Evolutionary conservation across 768 basidiomycete genomes (phyloP).

Genomic region (Pholiota conissans): DNA sequence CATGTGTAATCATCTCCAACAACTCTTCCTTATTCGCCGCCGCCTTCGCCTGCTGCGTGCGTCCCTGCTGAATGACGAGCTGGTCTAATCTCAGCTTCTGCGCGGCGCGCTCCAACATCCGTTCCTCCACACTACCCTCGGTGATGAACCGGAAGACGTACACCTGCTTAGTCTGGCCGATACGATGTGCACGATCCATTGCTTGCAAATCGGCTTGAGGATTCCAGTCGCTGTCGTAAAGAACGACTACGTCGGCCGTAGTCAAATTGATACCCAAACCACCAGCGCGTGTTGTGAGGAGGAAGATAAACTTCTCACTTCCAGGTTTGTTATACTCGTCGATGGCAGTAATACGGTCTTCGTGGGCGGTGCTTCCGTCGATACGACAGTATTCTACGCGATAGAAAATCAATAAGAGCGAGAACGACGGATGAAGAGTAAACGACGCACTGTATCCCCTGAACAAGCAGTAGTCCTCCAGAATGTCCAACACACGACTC

Average conservation of each 20-base stretch:
- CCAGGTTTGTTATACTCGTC: conserved; percentile 97
- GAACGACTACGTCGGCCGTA: conserved; percentile 89
- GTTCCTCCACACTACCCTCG: conserved; percentile 93
- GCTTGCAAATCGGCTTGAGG: conserved; percentile 99
- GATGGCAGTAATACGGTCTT: conserved; percentile 92
- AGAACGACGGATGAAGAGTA: not conserved
- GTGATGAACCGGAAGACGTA: conserved; percentile 98
- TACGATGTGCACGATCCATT: conserved; percentile 97
- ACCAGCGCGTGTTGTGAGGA: conserved; percentile 95
- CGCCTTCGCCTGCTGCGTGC: conserved; percentile 81
- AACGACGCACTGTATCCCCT: conserved; percentile 74
- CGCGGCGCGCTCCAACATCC: conserved; percentile 92
- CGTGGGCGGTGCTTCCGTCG: conserved; percentile 93
- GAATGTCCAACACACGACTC: conserved; percentile 97
- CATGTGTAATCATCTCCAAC: conserved; percentile 97
- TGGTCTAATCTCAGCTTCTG: conserved; percentile 96
- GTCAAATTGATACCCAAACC: conserved; percentile 97
- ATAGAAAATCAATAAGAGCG: conserved; percentile 1
- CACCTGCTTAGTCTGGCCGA: conserved; percentile 96
- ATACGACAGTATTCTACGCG: conserved; percentile 90
- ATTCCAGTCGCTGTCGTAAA: conserved; percentile 99
- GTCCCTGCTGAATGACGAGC: conserved; percentile 94
- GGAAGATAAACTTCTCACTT: conserved; percentile 94
- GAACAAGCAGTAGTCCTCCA: conserved; percentile 97
- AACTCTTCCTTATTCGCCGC: conserved; percentile 95